These are phyloP conservation scores for Eimeria falciformis DNA, from an alignment of 169 alveolate species.

Conservation along the genomic window DNA sequence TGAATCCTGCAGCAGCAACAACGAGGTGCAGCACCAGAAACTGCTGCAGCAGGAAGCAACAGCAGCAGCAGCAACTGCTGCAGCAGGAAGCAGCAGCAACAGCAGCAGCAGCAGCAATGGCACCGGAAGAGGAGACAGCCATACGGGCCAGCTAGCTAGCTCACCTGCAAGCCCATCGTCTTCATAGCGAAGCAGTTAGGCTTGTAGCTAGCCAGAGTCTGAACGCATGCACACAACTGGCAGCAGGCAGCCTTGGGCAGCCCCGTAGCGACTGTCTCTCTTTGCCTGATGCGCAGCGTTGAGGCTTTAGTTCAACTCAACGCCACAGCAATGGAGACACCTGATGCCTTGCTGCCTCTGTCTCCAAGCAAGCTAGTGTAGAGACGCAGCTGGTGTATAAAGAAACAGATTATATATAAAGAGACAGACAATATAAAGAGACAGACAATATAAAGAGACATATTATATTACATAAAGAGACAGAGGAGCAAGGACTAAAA, in stretches of 20 bases:
- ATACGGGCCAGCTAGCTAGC: neutral
- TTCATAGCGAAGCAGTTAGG: conserved; percentile 74
- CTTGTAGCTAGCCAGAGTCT: conserved; percentile 56
- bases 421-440: too few relatives aligned
- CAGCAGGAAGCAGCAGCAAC: conserved; percentile 42
- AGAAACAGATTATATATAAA: too few relatives aligned
- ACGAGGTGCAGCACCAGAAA: neutral
- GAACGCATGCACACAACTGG: neutral
- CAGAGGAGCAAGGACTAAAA: too few relatives aligned
- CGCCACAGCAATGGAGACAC: too few relatives aligned
- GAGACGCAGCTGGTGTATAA: too few relatives aligned
- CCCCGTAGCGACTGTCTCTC: too few relatives aligned
- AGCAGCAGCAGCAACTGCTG: conserved; percentile 15
- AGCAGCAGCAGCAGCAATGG: conserved; percentile 25
- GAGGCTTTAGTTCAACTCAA: too few relatives aligned
- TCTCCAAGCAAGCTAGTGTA: too few relatives aligned
- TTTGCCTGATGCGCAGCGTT: neutral
- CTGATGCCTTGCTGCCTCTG: too few relatives aligned
- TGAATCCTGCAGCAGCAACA: conserved; percentile 44
- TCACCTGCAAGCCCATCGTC: conserved; percentile 57
- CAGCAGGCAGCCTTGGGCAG: too few relatives aligned
- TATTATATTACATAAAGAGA: too few relatives aligned
- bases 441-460: too few relatives aligned
- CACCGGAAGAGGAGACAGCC: neutral
- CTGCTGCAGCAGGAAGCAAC: neutral